Base-by-base conservation (phyloP, 257 asterid genomes). In the Asclepias syriaca region DNA sequence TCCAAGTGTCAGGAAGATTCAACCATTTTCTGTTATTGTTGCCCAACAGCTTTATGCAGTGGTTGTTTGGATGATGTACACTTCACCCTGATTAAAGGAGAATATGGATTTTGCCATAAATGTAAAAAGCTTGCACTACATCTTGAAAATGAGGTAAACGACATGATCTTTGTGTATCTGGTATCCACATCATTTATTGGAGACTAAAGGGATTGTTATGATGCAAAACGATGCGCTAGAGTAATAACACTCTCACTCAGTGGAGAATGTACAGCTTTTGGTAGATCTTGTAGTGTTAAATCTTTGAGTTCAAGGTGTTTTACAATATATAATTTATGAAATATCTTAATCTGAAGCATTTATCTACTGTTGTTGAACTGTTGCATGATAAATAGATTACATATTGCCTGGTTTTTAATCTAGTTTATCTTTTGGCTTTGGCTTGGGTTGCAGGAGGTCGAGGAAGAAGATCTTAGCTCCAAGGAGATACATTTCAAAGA, bases 101-200 rank as follows among this genome's bases (percentile, higher is more conserved):
- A 78, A 72, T 61, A 78, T 76, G 98, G 98, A 68, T 86, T 88
- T 81, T 90, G 98, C 83, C 22, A 73, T 6, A 32, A 21, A 51
- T 87, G 98, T 76, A 78, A 81, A 72, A 54, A 72, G 64, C 87
- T 84, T 51, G 93, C 78, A 2, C 69, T 86, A 69, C 88, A 80
- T 74, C 78, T 90, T 51, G 97, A 89, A 78, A 90, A 80, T 19
- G 73, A 66, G 70, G 83, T 22, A 89, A 87, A 96, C 86, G 88
- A 96, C 86, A 85, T 71, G 75, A 27, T 19, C 15, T n/a, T 58
- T 39, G 6, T 18, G 13, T 13, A 27, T 40, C 14, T 18, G 63
- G 21, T n/a, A 37, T 37, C 48, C 6, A 37, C 21, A 21, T 21
- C 15, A 34, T 51, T 49, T 16, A 13, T 16, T 24, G 27, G 14